Conservation (phyloP, 805 yeast species). For the Wickerhamiella kazuoi region DNA sequence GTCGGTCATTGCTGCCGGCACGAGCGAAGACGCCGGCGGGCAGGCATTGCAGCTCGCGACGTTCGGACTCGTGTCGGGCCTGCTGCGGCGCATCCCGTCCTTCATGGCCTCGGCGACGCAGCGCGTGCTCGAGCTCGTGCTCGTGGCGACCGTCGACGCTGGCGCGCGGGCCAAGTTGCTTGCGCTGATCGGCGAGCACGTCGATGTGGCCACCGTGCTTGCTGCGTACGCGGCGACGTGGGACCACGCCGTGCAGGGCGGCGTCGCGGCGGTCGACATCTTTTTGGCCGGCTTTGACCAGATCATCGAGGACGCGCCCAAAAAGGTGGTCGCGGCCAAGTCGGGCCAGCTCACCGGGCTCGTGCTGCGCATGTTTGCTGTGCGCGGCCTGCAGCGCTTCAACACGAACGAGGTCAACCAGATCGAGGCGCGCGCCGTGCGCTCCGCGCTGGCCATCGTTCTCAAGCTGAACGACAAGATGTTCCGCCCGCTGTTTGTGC, state of each 20-base stretch:
- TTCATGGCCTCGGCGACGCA: conserved; percentile 56
- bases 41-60: conserved; percentile 49
- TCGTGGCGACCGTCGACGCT: conserved; percentile 29
- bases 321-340: conserved; percentile 56
- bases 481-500: conserved; percentile 81
- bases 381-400: conserved; percentile 39
- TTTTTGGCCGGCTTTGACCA: conserved; percentile 50
- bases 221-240: conserved; percentile 47
- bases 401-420: conserved; percentile 62
- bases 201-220: conserved; percentile 49
- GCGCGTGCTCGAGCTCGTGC: conserved; percentile 39
- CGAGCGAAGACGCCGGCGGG: conserved; percentile 11
- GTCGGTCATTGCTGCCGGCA: conserved; percentile 18
- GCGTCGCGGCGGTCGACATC: conserved; percentile 39
- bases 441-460: conserved; percentile 57
- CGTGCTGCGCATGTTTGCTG: conserved; percentile 52
- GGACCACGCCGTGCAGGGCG: conserved; percentile 25
- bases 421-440: conserved; percentile 59
- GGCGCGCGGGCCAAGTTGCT: conserved; percentile 32
- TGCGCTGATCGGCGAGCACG: conserved; percentile 44
- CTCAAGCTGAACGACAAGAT: conserved; percentile 85
- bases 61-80: conserved; percentile 51
- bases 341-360: conserved; percentile 52
- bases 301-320: conserved; percentile 48
- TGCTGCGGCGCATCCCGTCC: conserved; percentile 69